Percentiles rank a stretch among this genome's conserved stretches.
These are phyloP conservation scores for Heimioporus sp. DNA, from an alignment of 768 basidiomycete genomes.

Conservation along the genomic window DNA sequence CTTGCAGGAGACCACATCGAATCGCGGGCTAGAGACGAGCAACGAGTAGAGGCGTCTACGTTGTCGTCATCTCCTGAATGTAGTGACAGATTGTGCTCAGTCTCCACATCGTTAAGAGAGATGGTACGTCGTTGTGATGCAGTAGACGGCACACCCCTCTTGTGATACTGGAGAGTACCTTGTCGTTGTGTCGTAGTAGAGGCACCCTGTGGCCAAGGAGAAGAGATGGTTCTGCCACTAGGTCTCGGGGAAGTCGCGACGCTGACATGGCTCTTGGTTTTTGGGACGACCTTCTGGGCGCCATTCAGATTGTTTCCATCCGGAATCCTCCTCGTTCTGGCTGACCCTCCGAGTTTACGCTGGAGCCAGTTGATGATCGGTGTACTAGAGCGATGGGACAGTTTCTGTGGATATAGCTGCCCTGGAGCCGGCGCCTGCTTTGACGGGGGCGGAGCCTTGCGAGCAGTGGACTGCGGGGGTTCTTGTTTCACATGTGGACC, in stretches of 20 bases:
- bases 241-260: conserved; percentile 10
- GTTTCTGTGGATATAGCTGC: conserved; percentile 53
- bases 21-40: conserved; percentile 63
- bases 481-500: conserved; percentile 16
- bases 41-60: conserved; percentile 47
- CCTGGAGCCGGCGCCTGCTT: conserved; percentile 27
- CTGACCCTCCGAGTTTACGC: conserved; percentile 75
- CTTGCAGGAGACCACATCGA: conserved; percentile 81
- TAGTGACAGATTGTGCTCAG: conserved; percentile 38
- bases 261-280: conserved; percentile 15
- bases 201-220: conserved; percentile 23
- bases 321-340: conserved; percentile 50
- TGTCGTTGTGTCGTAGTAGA: conserved; percentile 26
- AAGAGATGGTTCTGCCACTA: conserved; percentile 29
- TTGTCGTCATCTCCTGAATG: conserved; percentile 37
- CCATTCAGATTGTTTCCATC: conserved; percentile 26
- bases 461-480: conserved; percentile 12
- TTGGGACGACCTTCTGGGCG: conserved; percentile 11
- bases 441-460: conserved; percentile 15
- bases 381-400: conserved; percentile 69
- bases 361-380: conserved; percentile 91
- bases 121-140: conserved; percentile 52
- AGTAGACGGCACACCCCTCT: conserved; percentile 20
- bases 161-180: conserved; percentile 12
- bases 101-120: conserved; percentile 62